Conservation (phyloP, 495 filamentous ascomycete species). For the Podospora pseudoanserina region DNA sequence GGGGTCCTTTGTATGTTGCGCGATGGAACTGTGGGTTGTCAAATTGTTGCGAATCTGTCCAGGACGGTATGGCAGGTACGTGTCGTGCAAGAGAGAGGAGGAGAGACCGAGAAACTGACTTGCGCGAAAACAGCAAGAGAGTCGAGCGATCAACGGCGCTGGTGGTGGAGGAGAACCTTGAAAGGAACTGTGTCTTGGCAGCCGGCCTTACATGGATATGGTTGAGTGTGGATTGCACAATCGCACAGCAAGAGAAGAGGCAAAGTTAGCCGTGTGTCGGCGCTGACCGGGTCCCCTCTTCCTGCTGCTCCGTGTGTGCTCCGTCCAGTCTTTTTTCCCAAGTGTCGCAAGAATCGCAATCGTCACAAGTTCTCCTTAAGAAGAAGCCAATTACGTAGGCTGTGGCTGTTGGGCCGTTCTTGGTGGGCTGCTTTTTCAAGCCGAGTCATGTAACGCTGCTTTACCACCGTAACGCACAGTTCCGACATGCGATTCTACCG, state of each 20-base stretch:
- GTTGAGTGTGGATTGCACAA: constrained; percentile 23
- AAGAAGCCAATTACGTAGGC: background rate
- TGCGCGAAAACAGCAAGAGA: background rate
- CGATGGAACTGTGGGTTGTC: background rate
- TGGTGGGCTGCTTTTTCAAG: constrained; percentile 12
- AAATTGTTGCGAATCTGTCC: background rate
- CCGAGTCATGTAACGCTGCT: constrained; percentile 10
- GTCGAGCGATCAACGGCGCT: background rate
- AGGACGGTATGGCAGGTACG: background rate
- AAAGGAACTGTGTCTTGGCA: constrained; percentile 25
- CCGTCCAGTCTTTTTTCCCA: background rate
- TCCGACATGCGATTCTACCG: background rate
- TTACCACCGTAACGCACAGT: background rate
- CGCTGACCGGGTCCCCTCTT: constrained; percentile 10
- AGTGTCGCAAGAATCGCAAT: constrained; percentile 10
- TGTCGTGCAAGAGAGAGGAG: constrained; percentile 7
- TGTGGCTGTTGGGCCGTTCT: background rate
- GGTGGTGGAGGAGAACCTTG: constrained; percentile 12
- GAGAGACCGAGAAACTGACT: constrained; percentile 9
- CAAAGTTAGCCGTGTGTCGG: constrained; percentile 18
- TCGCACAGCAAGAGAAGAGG: background rate
- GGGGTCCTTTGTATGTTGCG: background rate
- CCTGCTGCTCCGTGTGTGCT: background rate
- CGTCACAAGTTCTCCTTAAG: background rate
- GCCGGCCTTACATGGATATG: background rate